Percentiles rank a stretch among this genome's conserved stretches.
Evolutionary conservation across 192 early-diverging fungal species (phyloP).

Genomic region (Podila epigama): DNA sequence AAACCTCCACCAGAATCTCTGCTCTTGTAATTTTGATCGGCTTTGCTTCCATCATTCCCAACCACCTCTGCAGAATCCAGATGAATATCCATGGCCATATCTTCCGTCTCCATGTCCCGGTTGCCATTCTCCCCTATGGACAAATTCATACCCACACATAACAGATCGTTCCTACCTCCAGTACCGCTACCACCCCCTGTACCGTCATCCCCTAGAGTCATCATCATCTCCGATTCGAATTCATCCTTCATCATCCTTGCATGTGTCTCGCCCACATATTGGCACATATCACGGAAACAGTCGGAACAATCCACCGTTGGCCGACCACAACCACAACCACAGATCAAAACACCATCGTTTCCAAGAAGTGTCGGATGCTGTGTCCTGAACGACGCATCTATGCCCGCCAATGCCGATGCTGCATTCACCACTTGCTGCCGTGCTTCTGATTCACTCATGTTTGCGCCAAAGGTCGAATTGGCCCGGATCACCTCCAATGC

Average conservation of each 20-base stretch:
- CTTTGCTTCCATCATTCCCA: no score
- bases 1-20: no score
- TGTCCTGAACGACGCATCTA: constrained; percentile 24
- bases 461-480: not conserved
- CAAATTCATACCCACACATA: constrained; percentile 24
- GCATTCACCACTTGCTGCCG: constrained; percentile 23
- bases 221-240: constrained; percentile 5
- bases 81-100: constrained; percentile 5
- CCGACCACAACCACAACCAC: constrained; percentile 48
- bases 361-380: constrained; percentile 36
- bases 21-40: no score
- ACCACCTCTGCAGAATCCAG: not conserved
- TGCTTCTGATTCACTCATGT: constrained; percentile 9
- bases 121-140: constrained; percentile 23
- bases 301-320: constrained; percentile 42
- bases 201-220: no score
- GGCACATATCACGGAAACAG: constrained; percentile 47
- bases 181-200: no score
- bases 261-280: constrained; percentile 36
- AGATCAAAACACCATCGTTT: constrained; percentile 39
- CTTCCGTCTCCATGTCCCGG: constrained; percentile 16
- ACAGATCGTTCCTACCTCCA: not conserved
- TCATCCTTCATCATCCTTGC: constrained; percentile 42
- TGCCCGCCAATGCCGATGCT: constrained; percentile 8
- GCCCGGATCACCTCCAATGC: constrained; percentile 20